phyloP scores from a whole-genome alignment of 305 asterid species.

The Ruellia speciosa region DNA sequence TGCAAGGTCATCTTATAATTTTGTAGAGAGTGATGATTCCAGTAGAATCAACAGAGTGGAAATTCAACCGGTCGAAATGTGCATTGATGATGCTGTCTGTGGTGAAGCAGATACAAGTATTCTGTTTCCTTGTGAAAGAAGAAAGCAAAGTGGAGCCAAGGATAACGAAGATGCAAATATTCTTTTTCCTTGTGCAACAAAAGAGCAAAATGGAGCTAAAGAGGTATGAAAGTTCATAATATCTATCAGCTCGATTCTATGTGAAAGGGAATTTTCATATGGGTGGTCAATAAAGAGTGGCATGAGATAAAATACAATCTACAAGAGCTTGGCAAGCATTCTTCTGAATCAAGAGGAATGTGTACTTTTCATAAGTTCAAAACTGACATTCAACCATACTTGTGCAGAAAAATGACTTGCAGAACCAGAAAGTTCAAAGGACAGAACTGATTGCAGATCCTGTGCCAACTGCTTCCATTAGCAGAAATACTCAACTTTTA shows the following conservation, averaged over 20 bases:
- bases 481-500: slow-evolving; percentile 26
- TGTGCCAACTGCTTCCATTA: slow-evolving; percentile 26
- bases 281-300: neutral
- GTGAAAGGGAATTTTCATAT: neutral
- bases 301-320: slow-evolving; percentile 7
- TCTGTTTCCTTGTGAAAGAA: slow-evolving; percentile 32
- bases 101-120: slow-evolving; percentile 27
- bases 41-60: slow-evolving; percentile 22
- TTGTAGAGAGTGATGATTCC: slow-evolving; percentile 29
- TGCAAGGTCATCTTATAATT: slow-evolving; percentile 31
- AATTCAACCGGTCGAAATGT: slow-evolving; percentile 30
- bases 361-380: slow-evolving; percentile 10
- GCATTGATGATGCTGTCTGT: slow-evolving; percentile 26
- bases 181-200: slow-evolving; percentile 27
- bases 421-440: slow-evolving; percentile 37
- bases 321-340: slow-evolving; percentile 10
- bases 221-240: slow-evolving; percentile 35
- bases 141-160: slow-evolving; percentile 25
- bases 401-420: slow-evolving; percentile 25
- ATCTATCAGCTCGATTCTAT: neutral
- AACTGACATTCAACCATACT: slow-evolving; percentile 20
- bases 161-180: slow-evolving; percentile 26
- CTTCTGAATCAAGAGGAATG: slow-evolving; percentile 16
- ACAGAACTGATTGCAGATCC: slow-evolving; percentile 30
- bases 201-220: slow-evolving; percentile 25